Conservation (phyloP, 2,329 filamentous ascomycete species). For the Aspergillus texensis region DNA sequence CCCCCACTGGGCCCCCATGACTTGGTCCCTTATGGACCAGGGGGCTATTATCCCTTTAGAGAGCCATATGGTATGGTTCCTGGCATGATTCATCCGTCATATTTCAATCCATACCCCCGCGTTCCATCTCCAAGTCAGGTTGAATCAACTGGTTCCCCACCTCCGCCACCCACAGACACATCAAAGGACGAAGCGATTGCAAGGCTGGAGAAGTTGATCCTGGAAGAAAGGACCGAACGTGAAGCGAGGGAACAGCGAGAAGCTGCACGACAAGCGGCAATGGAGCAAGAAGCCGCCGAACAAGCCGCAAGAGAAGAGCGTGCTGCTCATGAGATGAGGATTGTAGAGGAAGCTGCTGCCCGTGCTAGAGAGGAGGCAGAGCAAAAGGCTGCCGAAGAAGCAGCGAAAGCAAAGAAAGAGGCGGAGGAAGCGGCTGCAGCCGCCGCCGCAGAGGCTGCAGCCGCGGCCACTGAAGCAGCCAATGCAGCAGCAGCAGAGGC, state of each 20-base stretch:
- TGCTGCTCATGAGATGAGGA: slow-evolving; percentile 44
- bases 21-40: slow-evolving; percentile 40
- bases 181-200: slow-evolving; percentile 59
- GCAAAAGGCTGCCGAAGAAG: slow-evolving; percentile 49
- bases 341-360: slow-evolving; percentile 47
- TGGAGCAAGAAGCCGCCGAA: slow-evolving; percentile 56
- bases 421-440: slow-evolving; percentile 46
- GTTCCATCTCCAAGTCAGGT: slow-evolving; percentile 36
- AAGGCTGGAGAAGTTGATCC: slow-evolving; percentile 63
- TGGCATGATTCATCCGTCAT: slow-evolving; percentile 37
- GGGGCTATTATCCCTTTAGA: slow-evolving; percentile 38
- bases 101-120: slow-evolving; percentile 40
- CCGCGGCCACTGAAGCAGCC: slow-evolving; percentile 41
- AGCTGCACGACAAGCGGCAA: slow-evolving; percentile 43
- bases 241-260: slow-evolving; percentile 43
- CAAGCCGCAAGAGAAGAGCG: slow-evolving; percentile 37
- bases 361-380: slow-evolving; percentile 54
- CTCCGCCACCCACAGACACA: slow-evolving; percentile 49
- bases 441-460: slow-evolving; percentile 43
- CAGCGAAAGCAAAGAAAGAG: slow-evolving; percentile 50
- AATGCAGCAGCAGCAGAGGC: slow-evolving; percentile 40
- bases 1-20: slow-evolving; percentile 39
- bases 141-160: slow-evolving; percentile 30
- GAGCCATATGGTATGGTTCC: slow-evolving; percentile 38
- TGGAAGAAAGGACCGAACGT: slow-evolving; percentile 47